These are phyloP conservation scores for Entomortierella chlamydospora DNA, from an alignment of 192 early-diverging fungal species.

Conservation along the genomic window DNA sequence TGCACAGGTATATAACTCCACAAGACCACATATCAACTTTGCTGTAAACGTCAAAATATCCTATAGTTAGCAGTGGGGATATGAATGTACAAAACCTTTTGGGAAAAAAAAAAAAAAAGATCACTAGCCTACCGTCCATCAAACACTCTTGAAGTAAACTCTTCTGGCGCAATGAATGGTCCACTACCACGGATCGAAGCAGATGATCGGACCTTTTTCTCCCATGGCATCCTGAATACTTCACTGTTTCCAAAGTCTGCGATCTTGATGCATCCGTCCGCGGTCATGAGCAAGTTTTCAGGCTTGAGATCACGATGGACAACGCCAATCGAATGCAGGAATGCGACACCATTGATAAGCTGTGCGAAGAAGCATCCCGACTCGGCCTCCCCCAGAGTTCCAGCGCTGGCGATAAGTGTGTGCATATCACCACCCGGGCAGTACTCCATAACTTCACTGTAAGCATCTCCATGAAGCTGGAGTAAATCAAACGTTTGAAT, in stretches of 20 bases:
- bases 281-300: constrained; percentile 83
- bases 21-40: constrained; percentile 60
- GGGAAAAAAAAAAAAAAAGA: constrained; percentile 2
- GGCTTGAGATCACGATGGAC: constrained; percentile 89
- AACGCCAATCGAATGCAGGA: constrained; percentile 84
- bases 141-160: constrained; percentile 72
- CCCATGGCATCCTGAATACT: constrained; percentile 83
- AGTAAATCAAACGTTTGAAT: constrained; percentile 83
- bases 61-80: not conserved
- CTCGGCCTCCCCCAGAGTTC: constrained; percentile 62
- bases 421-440: constrained; percentile 86
- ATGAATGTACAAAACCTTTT: not conserved
- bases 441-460: constrained; percentile 86
- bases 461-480: constrained; percentile 73
- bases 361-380: constrained; percentile 80
- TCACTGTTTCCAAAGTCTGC: constrained; percentile 88
- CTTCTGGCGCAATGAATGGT: constrained; percentile 91
- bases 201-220: constrained; percentile 66
- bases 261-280: constrained; percentile 78
- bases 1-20: constrained; percentile 59
- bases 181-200: constrained; percentile 79
- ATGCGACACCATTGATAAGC: constrained; percentile 78
- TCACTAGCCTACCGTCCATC: constrained; percentile 67
- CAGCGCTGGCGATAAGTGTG: constrained; percentile 71
- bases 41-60: constrained; percentile 12